A percentile compares a stretch with the other conserved stretches of the same genome.
phyloP scores from a whole-genome alignment of 371 early-diverging fungal genomes.

The Syncephalis plumigaleata region DNA sequence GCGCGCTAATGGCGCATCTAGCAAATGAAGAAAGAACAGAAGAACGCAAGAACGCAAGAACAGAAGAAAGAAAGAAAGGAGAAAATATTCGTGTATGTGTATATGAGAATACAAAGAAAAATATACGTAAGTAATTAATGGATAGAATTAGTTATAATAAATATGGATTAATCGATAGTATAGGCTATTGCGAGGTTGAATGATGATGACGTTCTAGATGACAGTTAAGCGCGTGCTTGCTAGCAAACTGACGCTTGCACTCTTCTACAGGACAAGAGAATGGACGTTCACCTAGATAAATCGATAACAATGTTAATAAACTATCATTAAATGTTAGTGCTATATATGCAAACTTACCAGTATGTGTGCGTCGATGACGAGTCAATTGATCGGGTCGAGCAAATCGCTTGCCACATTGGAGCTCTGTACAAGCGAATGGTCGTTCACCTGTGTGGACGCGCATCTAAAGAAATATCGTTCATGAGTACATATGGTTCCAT shows the following conservation, averaged over 20 bases:
- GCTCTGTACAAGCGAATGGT: conserved; percentile 32
- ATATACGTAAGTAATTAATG: too few relatives aligned
- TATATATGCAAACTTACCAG: not conserved
- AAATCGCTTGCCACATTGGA: conserved; percentile 45
- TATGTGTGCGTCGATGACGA: conserved; percentile 26
- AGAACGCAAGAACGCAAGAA: too few relatives aligned
- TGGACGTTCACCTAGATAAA: not conserved
- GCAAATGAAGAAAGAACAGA: too few relatives aligned
- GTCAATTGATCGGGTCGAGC: conserved; percentile 48
- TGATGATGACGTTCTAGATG: not conserved
- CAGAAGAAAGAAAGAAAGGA: too few relatives aligned
- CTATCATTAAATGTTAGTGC: not conserved
- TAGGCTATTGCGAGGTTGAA: too few relatives aligned
- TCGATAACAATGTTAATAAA: not conserved
- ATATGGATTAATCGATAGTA: too few relatives aligned
- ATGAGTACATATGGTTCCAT: not conserved
- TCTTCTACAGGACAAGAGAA: not conserved
- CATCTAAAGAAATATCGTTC: conserved; percentile 12
- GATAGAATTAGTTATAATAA: too few relatives aligned
- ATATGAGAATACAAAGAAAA: too few relatives aligned
- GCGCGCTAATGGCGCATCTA: too few relatives aligned
- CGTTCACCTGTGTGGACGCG: conserved; percentile 51
- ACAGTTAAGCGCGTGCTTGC: not conserved
- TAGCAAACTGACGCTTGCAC: not conserved
- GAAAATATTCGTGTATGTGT: too few relatives aligned